Base-by-base conservation (phyloP, 2,329 filamentous ascomycete species). In the Fusarium nematophilum region DNA sequence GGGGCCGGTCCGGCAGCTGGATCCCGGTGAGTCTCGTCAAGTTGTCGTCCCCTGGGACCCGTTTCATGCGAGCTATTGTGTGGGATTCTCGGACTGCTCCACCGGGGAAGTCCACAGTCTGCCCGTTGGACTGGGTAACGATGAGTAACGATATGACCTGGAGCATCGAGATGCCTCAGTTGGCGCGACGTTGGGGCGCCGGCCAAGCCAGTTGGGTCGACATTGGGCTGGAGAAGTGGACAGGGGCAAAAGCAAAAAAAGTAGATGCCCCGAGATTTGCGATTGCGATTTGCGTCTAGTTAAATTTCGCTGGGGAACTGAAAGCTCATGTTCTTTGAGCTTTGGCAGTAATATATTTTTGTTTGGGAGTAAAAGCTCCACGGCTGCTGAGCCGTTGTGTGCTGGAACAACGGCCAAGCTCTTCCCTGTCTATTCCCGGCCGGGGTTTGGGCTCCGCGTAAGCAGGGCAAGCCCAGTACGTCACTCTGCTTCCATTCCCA, bases 1-100 rank as follows among this genome's bases (percentile, higher is more conserved):
- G 58, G 47, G 59, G 54, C 47, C 62, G 65, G 65, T 29, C 57
- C 63, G 65, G 63, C 54, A 66, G 52, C 62, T 62, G 50, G 62
- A 55, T 55, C 34, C 54, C 62, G 53, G 25, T 51, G 47, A 53
- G 51, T 56, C 49, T 39, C 38, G 38, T 44, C 43, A 38, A 31
- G 4, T 29, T 53, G 45, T 53, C 39, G 33, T n/a, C n/a, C n/a
- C n/a, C n/a, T n/a, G n/a, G n/a, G n/a, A n/a, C 44, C 40, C 37
- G 47, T 50, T 44, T 56, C 33, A 54, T 58, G 57, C 53, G 40
- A 54, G 46, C 45, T 59, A 48, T 50, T 45, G 57, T 48, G 51
- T n/a, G n/a, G n/a, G n/a, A n/a, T n/a, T n/a, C n/a, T n/a, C n/a
- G 55, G 42, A 55, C 54, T 37, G 39, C 43, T 53, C 57, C 57